A percentile compares a stretch with the other conserved stretches of the same genome.
Conservation (phyloP, 2,329 filamentous ascomycete genomes). For the Colletotrichum sp. region DNA sequence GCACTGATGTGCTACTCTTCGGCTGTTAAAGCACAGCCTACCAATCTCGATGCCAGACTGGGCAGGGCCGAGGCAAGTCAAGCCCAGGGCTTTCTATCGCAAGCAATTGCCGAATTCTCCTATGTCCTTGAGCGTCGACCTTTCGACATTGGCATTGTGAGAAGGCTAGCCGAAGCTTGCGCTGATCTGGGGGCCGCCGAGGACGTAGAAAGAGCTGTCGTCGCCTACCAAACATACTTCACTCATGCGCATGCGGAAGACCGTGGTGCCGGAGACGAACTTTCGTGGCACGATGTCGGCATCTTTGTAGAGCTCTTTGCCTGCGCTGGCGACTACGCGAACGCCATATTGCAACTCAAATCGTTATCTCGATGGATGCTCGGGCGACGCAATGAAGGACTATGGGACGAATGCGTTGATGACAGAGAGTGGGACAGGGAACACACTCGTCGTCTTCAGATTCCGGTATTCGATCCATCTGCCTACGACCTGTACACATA, state of each 20-base stretch:
- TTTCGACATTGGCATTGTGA: constrained; percentile 58
- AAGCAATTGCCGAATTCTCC: constrained; percentile 63
- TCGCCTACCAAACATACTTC: constrained; percentile 55
- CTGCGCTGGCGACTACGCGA: constrained; percentile 63
- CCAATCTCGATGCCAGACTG: constrained; percentile 61
- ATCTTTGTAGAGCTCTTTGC: constrained; percentile 85
- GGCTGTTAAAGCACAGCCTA: constrained; percentile 62
- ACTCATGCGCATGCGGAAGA: constrained; percentile 40
- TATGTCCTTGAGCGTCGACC: constrained; percentile 57
- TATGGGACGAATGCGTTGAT: constrained; percentile 75
- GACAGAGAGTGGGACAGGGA: constrained; percentile 89
- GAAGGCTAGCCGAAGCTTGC: constrained; percentile 62
- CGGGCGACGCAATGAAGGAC: constrained; percentile 73
- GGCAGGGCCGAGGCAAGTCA: constrained; percentile 65
- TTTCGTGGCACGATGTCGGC: constrained; percentile 82
- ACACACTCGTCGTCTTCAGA: constrained; percentile 68
- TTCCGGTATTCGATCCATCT: constrained; percentile 64
- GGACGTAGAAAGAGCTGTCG: constrained; percentile 45
- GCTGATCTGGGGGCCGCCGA: constrained; percentile 56
- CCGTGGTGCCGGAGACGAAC: constrained; percentile 35
- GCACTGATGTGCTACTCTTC: constrained; percentile 65
- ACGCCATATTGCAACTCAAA: constrained; percentile 75
- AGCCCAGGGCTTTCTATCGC: constrained; percentile 57
- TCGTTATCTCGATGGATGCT: constrained; percentile 81
- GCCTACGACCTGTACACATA: constrained; percentile 65